Base-by-base conservation (phyloP, 345 rosid species). In the Aquilaria sinensis region DNA sequence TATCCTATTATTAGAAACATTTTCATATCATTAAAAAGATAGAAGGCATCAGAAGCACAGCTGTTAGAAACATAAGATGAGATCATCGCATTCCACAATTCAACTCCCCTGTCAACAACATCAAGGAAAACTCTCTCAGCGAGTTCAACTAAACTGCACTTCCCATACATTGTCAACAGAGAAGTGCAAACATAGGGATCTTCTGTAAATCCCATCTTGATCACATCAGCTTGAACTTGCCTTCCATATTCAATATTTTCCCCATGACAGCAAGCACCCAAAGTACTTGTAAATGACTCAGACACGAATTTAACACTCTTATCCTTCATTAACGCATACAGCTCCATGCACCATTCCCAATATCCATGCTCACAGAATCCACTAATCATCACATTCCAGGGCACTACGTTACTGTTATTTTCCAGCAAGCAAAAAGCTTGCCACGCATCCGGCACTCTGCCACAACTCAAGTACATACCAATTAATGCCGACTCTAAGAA, bases 381-480 rank as follows among this genome's bases (percentile, higher is more conserved):
- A 69, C 75, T 75, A 75, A 90, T 81, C 84, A 88, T 78, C 71
- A 90, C 89, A 81, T 90, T 90, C 96, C 97, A 90, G 5, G 75
- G 61, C 12, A 90, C 96, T 37, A 81, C 74, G 69, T 80, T 83
- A 57, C 78, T 74, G 60, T 70, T 80, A 67, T 85, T 81, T 50
- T 70, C 82, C 72, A 75, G 43, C 68, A 53, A 72, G 55, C 71
- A 29, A 47, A 88, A 85, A 58, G 80, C 63, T 56, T 52, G 61
- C 81, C 86, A 81, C 5, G 90, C 90, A 61, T 81, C 63, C 72
- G 31, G 60, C 12, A 64, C 60, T 67, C 68, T 69, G 59, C 81
- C 64, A 30, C 80, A 75, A 54, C 73, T 67, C 59, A 77, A 75
- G 68, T 85, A 85, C 82, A 72, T 75, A 77, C 76, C 82, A 68